Conservation (phyloP, 805 yeast genomes). For the Kuraishia borneana region DNA sequence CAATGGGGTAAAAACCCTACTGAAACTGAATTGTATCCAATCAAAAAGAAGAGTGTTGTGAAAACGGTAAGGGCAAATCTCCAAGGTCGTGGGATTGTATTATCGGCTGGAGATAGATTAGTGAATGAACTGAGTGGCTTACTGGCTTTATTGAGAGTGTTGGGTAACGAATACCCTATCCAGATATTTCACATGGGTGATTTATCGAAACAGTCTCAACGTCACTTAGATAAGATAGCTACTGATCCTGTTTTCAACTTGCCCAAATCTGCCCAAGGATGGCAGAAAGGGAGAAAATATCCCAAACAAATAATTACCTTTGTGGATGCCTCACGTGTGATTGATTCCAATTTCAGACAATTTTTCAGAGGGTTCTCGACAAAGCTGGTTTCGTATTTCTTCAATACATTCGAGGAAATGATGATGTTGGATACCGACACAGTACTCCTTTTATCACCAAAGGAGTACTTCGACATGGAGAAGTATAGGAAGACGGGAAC, state of each 20-base stretch:
- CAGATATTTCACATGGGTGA: slow-evolving; percentile 34
- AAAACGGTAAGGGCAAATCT: slow-evolving; percentile 16
- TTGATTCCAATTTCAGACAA: slow-evolving; percentile 12
- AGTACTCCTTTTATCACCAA: slow-evolving; percentile 23
- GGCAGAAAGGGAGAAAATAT: slow-evolving; percentile 11
- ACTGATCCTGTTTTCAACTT: slow-evolving; percentile 18
- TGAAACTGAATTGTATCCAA: background rate
- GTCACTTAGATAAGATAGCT: slow-evolving; percentile 22
- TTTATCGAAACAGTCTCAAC: slow-evolving; percentile 20
- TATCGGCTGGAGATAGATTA: slow-evolving; percentile 35
- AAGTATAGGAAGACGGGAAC: slow-evolving; percentile 26
- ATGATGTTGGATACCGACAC: slow-evolving; percentile 45
- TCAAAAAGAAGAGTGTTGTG: slow-evolving; percentile 13
- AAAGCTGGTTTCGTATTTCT: slow-evolving; percentile 46
- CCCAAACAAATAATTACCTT: slow-evolving; percentile 18
- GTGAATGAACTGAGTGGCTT: slow-evolving; percentile 36
- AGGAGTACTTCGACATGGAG: slow-evolving; percentile 23
- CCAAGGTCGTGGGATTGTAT: slow-evolving; percentile 41
- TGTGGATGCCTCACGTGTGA: slow-evolving; percentile 20
- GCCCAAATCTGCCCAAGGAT: slow-evolving; percentile 12
- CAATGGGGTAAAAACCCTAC: slow-evolving; percentile 12
- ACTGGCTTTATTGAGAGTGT: slow-evolving; percentile 35
- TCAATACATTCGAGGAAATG: slow-evolving; percentile 47
- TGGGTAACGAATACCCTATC: slow-evolving; percentile 38
- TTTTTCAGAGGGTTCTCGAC: slow-evolving; percentile 18